Base-by-base conservation (phyloP, 2,329 filamentous ascomycete genomes). In the Colletotrichum sublineola region DNA sequence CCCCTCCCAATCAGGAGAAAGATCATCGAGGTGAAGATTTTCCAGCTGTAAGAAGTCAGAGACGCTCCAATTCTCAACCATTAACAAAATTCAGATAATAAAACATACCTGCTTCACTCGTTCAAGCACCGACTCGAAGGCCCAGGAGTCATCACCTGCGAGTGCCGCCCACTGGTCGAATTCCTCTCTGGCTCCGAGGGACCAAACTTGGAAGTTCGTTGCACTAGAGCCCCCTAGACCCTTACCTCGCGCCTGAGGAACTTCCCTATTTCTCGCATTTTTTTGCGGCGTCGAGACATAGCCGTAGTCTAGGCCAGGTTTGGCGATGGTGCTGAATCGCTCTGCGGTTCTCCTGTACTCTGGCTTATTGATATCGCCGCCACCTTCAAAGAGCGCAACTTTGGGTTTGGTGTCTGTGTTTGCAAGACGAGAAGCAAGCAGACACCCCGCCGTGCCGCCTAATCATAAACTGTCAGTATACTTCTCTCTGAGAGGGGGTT, bases 371-470 rank as follows among this genome's bases (percentile, higher is more conserved):
- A 90, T 87, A 9, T 75, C 61, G 1, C 82, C 80, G 14, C 91
- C 91, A 1, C 90, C 90, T 79, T 92, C 90, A 2, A 92, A 79
- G 1, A 93, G 83, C 1, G 92, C 84, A 1, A 92, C 85, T 0
- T 78, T 83, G 0, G 90, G 90, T 11, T 80, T 82, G 46, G 82
- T 82, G 0, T 82, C 48, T 0, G 86, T 81, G 24, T 82, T 79
- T 2, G 88, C 85, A 5, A 92, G 85, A 0, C 83, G 81, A 1
- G 86, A 80, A 0, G 90, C 90, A 18, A 92, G 77, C 1, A 87
- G 81, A 61, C 86, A 86, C 9, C 91, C 91, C 9, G 90, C 85
- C 2, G 90, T 87, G n/a, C 90, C 90, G 73, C 84, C 89, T 89
- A n/a, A 31, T 53, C 29, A 29, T 29, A 12, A 20, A 5, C 0